Conservation (phyloP, 306 rosid genomes). For the Lupinus albus region DNA sequence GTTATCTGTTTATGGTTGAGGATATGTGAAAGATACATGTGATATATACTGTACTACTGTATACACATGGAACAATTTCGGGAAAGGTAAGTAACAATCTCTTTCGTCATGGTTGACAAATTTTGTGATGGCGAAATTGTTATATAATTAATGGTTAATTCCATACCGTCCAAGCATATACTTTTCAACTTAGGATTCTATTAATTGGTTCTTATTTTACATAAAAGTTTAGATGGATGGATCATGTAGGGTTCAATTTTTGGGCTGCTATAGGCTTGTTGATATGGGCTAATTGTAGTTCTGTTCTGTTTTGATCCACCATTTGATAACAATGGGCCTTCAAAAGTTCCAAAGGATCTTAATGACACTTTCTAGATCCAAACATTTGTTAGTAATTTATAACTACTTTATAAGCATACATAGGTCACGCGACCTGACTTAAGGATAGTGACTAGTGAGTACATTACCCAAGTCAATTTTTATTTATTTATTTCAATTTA, state of each 20-base stretch:
- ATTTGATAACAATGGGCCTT: background rate
- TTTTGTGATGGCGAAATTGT: background rate
- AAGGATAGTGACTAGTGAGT: no score
- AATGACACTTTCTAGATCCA: background rate
- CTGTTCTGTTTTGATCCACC: background rate
- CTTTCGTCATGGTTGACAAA: slow-evolving; percentile 41
- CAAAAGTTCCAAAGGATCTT: background rate
- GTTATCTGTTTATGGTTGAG: background rate
- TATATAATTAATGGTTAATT: background rate
- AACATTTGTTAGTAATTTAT: no score
- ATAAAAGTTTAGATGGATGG: no score
- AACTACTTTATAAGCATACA: no score
- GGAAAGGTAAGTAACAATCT: slow-evolving; percentile 37
- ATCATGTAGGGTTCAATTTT: background rate
- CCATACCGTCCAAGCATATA: slow-evolving; percentile 14
- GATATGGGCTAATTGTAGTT: background rate
- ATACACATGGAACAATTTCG: background rate
- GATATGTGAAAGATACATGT: slow-evolving; percentile 14
- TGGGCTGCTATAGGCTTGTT: background rate
- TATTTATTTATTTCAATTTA: no score
- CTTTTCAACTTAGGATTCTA: slow-evolving; percentile 39
- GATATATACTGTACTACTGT: no score
- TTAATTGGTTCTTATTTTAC: background rate
- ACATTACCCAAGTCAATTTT: no score
- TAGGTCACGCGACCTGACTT: no score